Percentiles rank a stretch among this genome's conserved stretches.
Conservation (phyloP, 805 yeast species). For the Candida berthetii region DNA sequence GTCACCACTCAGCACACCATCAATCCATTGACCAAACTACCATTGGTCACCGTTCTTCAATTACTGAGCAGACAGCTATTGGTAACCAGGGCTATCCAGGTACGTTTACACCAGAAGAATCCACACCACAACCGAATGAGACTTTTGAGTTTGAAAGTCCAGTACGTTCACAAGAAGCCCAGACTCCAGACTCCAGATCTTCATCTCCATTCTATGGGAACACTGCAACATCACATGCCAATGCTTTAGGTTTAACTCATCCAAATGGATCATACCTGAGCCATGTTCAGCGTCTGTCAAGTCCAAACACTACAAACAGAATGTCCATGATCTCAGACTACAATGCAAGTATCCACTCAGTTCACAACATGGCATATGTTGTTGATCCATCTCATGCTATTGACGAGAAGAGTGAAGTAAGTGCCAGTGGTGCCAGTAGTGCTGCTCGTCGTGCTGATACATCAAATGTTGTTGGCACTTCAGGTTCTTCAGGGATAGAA, state of each 20-base stretch:
- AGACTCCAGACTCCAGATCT: background rate
- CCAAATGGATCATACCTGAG: background rate
- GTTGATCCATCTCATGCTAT: background rate
- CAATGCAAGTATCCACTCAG: slow-evolving; percentile 20
- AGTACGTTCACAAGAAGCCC: background rate
- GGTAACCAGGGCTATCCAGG: too few species aligned
- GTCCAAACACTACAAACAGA: slow-evolving; percentile 6
- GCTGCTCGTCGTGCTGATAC: too few species aligned
- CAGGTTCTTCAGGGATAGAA: background rate
- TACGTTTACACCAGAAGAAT: too few species aligned
- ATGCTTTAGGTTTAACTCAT: background rate
- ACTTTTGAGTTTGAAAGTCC: background rate
- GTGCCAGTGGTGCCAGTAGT: too few species aligned
- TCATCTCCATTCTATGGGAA: too few species aligned
- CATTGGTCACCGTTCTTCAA: background rate
- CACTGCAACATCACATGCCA: too few species aligned
- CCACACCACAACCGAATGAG: background rate
- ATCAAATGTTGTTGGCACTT: too few species aligned
- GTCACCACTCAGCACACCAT: background rate
- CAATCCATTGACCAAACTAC: background rate
- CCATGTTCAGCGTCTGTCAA: background rate
- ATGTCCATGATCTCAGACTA: slow-evolving; percentile 20
- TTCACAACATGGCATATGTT: slow-evolving; percentile 10
- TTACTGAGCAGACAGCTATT: background rate
- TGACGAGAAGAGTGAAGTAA: slow-evolving; percentile 1